A percentile compares a stretch with the other conserved stretches of the same genome.
Evolutionary conservation across 2,329 filamentous ascomycete genomes (phyloP).

Genomic region (Paracoccidioides lutzii): DNA sequence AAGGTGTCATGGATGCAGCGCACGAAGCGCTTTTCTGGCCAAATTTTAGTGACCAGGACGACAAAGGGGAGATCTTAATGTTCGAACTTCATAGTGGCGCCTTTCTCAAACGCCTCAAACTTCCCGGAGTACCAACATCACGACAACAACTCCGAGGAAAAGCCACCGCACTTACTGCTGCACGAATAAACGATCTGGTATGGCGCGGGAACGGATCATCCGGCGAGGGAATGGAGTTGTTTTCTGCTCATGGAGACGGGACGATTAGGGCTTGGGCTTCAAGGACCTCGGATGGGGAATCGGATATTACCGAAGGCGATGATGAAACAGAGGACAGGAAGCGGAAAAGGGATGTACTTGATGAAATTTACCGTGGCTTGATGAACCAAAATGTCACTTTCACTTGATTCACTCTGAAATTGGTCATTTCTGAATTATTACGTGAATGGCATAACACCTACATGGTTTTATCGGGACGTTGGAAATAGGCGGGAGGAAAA

Average conservation of each 20-base stretch:
- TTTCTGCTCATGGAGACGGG: slow-evolving; percentile 73
- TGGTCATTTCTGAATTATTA: not conserved
- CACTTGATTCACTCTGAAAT: slow-evolving; percentile 9
- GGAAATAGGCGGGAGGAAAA: not conserved
- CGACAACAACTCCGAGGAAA: slow-evolving; percentile 27
- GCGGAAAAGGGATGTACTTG: slow-evolving; percentile 63
- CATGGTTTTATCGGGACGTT: not conserved
- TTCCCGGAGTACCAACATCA: slow-evolving; percentile 40
- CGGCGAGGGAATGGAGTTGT: slow-evolving; percentile 53
- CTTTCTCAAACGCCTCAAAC: slow-evolving; percentile 56
- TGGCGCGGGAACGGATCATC: slow-evolving; percentile 56
- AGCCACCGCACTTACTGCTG: slow-evolving; percentile 38
- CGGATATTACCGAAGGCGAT: slow-evolving; percentile 33
- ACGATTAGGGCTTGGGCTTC: slow-evolving; percentile 71
- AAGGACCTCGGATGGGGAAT: slow-evolving; percentile 37
- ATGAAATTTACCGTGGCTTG: slow-evolving; percentile 66
- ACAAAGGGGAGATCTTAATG: slow-evolving; percentile 55
- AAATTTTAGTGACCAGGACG: slow-evolving; percentile 58
- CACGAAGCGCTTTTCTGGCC: slow-evolving; percentile 66
- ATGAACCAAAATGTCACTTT: slow-evolving; percentile 61
- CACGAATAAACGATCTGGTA: slow-evolving; percentile 59
- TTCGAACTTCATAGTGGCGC: slow-evolving; percentile 69
- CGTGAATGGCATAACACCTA: not conserved
- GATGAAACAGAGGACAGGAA: slow-evolving; percentile 42
- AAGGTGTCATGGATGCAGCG: slow-evolving; percentile 41